Evolutionary conservation across 2,329 filamentous ascomycete genomes (phyloP).

Genomic region (Mycosphaerella sp.): DNA sequence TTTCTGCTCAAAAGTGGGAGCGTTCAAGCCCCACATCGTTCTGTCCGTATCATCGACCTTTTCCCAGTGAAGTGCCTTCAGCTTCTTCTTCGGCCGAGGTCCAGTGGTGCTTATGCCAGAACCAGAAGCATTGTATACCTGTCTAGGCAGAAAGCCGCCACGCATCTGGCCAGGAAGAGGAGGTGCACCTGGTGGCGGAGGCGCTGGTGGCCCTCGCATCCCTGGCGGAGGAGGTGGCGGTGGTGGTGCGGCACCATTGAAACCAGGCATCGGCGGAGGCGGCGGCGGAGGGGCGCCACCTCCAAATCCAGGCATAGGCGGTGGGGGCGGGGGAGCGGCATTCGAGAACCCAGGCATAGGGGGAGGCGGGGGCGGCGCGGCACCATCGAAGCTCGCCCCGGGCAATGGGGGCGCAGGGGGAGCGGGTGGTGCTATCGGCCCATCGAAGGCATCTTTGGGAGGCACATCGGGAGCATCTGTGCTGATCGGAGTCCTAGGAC

Average conservation of each 20-base stretch:
- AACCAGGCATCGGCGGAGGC: conserved; percentile 38
- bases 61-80: conserved; percentile 99
- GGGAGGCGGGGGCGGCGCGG: conserved; percentile 40
- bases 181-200: conserved; percentile 60
- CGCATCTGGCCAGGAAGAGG: conserved; percentile 52
- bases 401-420: conserved; percentile 35
- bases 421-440: conserved; percentile 44
- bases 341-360: conserved; percentile 42
- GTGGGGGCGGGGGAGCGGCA: conserved; percentile 36
- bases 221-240: conserved; percentile 46
- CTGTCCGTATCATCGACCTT: conserved; percentile 90
- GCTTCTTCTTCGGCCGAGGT: conserved; percentile 94
- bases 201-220: conserved; percentile 50
- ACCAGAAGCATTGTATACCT: conserved; percentile 48
- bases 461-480: conserved; percentile 45
- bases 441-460: conserved; percentile 31
- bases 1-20: conserved; percentile 76
- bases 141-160: conserved; percentile 68
- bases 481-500: conserved; percentile 56
- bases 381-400: conserved; percentile 35
- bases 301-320: conserved; percentile 44
- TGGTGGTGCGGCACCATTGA: conserved; percentile 36
- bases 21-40: conserved; percentile 86
- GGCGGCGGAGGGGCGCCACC: conserved; percentile 39
- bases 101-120: conserved; percentile 66